Evolutionary conservation across 2,329 filamentous ascomycete genomes (phyloP), one percentile per base, ranked within the genome.

Genomic region (Trichoderma breve): DNA sequence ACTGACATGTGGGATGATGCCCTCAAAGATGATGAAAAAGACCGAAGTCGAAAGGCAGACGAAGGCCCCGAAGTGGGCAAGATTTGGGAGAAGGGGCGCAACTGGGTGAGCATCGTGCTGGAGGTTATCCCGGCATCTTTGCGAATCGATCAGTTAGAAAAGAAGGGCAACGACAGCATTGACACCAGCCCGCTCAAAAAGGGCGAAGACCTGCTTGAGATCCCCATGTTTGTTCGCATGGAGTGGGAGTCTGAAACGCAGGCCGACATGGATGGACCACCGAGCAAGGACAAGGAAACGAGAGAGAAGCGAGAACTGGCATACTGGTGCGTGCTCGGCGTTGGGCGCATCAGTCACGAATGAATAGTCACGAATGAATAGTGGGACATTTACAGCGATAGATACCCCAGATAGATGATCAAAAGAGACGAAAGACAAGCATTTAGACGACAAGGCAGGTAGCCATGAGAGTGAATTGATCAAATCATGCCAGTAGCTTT

Each of bases 101-200:
- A 98, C 80, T 98, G 95, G 93, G 96, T 96, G 18, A 96, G 91
- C 75, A 93, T 99, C 12, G 93, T 98, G 24, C 86, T 99, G 30
- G 96, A 99, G 80, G 92, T 99, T 15, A 89, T 98, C 0, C 89
- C 95, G 2, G 85, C 89, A 0, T 86, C 85, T 58, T 79, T 90
- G 26, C 80, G 81, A 47, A 75, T 83, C 1, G 83, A 85, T 36
- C 77, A 79, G 39, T 78, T 82, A 43, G 75, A 71, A 76, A 72
- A 72, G 63, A 39, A 76, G 72, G 71, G 77, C 81, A 69, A 79
- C 75, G 79, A 84, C 53, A 80, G 80, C 34, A 79, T 82, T 30
- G 84, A 86, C 74, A 79, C 83, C 62, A 80, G 82, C n/a, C 84
- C 85, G 53, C 77, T 90, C 63, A 84, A 81, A 73, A 87, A 88